These are phyloP conservation scores for Paraglomus occultum DNA, from an alignment of 192 early-diverging fungal genomes.

Conservation along the genomic window DNA sequence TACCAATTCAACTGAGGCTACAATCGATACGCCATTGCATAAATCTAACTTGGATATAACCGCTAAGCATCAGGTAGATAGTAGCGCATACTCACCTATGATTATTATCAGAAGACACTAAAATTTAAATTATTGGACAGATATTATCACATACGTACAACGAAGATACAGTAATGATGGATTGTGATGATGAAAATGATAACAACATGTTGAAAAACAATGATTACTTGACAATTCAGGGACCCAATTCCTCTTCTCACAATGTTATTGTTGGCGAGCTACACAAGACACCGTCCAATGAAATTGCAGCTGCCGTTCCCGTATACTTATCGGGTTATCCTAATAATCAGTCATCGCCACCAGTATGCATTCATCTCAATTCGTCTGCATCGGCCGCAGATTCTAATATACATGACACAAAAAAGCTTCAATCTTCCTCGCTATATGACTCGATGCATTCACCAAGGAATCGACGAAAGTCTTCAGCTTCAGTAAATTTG, in stretches of 20 bases:
- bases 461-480: neutral
- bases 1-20: neutral
- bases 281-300: neutral
- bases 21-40: neutral
- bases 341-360: neutral
- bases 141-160: neutral
- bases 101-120: too few species aligned
- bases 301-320: neutral
- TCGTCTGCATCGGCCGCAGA: neutral
- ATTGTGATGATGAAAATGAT: neutral
- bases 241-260: neutral
- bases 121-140: neutral
- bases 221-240: neutral
- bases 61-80: slow-evolving; percentile 15
- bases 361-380: neutral
- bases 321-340: neutral
- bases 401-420: slow-evolving; percentile 8
- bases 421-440: neutral
- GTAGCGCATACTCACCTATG: neutral
- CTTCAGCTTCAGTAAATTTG: too few species aligned
- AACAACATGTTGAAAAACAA: neutral
- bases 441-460: slow-evolving; percentile 13
- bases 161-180: neutral
- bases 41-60: neutral
- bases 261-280: neutral